Percentiles rank a stretch among this genome's conserved stretches.
These are phyloP conservation scores for Penicillium brasilianum DNA, from an alignment of 2,329 filamentous ascomycete genomes.

Conservation along the genomic window DNA sequence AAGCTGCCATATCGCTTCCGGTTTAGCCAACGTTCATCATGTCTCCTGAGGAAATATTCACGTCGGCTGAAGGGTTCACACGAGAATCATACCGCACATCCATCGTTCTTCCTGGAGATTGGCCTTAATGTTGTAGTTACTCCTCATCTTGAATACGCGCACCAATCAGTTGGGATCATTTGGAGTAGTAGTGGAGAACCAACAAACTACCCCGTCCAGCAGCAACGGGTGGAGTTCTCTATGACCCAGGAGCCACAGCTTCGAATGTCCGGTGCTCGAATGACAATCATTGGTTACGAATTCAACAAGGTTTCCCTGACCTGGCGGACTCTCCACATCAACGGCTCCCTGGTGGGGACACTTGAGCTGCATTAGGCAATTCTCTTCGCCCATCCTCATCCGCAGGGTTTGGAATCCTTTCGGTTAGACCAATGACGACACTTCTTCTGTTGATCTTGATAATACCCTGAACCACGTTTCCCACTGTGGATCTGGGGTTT, in stretches of 20 bases:
- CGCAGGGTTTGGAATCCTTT: conserved; percentile 9
- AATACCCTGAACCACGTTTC: conserved; percentile 13
- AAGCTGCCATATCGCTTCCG: neutral
- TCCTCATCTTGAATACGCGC: neutral
- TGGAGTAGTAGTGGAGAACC: neutral
- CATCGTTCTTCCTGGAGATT: neutral
- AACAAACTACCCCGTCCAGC: neutral
- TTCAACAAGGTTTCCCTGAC: conserved; percentile 13
- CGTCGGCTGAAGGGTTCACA: neutral
- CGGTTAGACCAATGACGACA: conserved; percentile 4
- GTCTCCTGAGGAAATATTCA: neutral
- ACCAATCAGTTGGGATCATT: neutral
- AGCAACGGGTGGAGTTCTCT: neutral
- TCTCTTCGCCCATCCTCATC: neutral
- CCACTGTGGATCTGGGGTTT: neutral
- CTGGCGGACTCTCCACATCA: conserved; percentile 4
- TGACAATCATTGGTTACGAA: neutral
- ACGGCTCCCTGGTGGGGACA: conserved; percentile 6
- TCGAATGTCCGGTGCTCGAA: neutral
- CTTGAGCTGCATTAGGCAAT: conserved; percentile 7
- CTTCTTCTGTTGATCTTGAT: conserved; percentile 17
- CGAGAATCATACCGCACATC: neutral
- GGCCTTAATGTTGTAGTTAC: neutral
- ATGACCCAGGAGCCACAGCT: neutral
- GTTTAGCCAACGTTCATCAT: neutral